Evolutionary conservation across 306 rosid species (phyloP).

Genomic region (Cucurbita argyrosperma): DNA sequence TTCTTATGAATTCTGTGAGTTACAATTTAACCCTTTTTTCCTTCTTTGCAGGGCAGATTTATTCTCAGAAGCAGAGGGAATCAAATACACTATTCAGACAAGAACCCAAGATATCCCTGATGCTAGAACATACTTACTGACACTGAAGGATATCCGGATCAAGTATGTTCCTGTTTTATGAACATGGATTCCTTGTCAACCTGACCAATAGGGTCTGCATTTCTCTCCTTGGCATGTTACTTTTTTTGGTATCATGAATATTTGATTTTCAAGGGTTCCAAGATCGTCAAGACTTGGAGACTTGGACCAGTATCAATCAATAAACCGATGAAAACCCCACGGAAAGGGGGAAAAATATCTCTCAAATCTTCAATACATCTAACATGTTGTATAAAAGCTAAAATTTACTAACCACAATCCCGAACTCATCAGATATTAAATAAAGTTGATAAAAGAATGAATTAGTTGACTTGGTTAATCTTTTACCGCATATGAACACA

Average conservation of each 20-base stretch:
- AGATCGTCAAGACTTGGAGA: background rate
- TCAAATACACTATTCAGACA: conserved; percentile 32
- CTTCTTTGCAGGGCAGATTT: conserved; percentile 48
- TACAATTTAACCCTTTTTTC: background rate
- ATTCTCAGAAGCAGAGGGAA: conserved; percentile 56
- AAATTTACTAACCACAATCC: background rate
- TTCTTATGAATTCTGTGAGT: background rate
- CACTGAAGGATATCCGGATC: conserved; percentile 66
- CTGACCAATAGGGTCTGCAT: background rate
- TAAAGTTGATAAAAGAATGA: too few relatives aligned
- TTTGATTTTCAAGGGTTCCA: background rate
- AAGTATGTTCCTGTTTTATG: conserved; percentile 28
- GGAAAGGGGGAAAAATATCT: background rate
- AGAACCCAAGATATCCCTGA: conserved; percentile 69
- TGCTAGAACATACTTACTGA: conserved; percentile 75
- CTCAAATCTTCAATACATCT: background rate
- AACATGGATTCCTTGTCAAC: conserved; percentile 10
- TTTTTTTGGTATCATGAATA: background rate
- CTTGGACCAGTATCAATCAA: background rate
- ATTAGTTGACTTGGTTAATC: too few relatives aligned
- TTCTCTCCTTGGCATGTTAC: background rate
- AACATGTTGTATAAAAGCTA: background rate
- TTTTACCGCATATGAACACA: too few relatives aligned
- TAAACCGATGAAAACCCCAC: background rate
- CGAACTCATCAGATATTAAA: too few relatives aligned